These are phyloP conservation scores for Mollisia scopiformis DNA, from an alignment of 2,329 filamentous ascomycete species.

Conservation along the genomic window DNA sequence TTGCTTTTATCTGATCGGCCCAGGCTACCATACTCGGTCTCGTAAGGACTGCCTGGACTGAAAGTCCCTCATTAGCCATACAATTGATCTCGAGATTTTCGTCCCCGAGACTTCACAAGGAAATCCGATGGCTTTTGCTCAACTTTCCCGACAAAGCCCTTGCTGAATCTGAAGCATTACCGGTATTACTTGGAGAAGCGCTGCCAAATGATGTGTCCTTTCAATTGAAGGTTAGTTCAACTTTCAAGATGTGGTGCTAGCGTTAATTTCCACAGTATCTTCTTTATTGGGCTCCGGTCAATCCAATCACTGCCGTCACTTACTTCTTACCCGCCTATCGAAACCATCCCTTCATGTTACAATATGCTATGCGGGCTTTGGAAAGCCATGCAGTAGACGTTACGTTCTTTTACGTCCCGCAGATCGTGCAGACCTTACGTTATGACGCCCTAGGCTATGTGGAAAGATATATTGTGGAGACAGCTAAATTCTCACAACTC, in stretches of 20 bases:
- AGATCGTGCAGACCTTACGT: constrained; percentile 93
- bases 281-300: constrained; percentile 89
- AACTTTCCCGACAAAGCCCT: constrained; percentile 84
- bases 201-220: constrained; percentile 79
- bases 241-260: neutral
- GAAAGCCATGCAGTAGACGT: constrained; percentile 96
- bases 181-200: constrained; percentile 76
- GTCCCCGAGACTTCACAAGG: constrained; percentile 70
- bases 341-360: constrained; percentile 89
- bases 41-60: constrained; percentile 82
- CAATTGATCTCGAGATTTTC: constrained; percentile 82
- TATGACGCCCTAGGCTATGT: constrained; percentile 95
- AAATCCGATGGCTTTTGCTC: constrained; percentile 79
- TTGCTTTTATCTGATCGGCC: constrained; percentile 37
- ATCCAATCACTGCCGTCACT: constrained; percentile 89
- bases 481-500: constrained; percentile 94
- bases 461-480: constrained; percentile 94
- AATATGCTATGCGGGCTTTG: constrained; percentile 94
- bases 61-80: constrained; percentile 84
- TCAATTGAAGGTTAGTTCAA: constrained; percentile 75
- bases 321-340: constrained; percentile 91
- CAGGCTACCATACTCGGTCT: constrained; percentile 51
- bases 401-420: constrained; percentile 98
- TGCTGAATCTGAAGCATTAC: constrained; percentile 78
- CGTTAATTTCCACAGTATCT: constrained; percentile 65